Evolutionary conservation across 768 basidiomycete species (phyloP), one percentile per base, ranked within the genome.

Genomic region (Leucosporidium yakuticum): DNA sequence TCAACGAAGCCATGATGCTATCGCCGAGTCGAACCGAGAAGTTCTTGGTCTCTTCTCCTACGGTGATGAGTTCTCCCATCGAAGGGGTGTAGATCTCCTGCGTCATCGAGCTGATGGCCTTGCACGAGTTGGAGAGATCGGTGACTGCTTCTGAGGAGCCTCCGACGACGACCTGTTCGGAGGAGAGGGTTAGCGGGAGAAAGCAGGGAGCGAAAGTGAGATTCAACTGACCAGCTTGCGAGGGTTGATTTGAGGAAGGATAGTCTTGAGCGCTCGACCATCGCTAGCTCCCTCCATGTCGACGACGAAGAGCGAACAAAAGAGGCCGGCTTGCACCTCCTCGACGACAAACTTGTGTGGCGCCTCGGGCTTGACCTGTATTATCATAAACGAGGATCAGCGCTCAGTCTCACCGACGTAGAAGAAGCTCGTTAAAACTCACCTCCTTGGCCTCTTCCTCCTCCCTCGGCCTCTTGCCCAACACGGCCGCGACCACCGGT

Each of bases 261-360:
- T 96, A 0, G 90, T 93, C 79, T 97, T 97, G 68, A 96, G 87
- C 1, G 96, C 93, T 68, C 95, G 89, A 2, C 95, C 95, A 74
- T 99, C 96, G 74, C 94, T 94, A 62, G 95, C 80, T 36, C 96
- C 96, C 76, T 98, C 96, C 85, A 98, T 87, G 76, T 99, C 95
- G 56, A 98, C 86, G 74, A 90, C 98, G 56, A 93, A 84, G 34
- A 98, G 80, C 7, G 88, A 86, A 74, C 95, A 96, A 36, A 88
- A 85, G 44, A 98, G 77, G 65, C 91, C 87, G 31, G 97, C 84
- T 65, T 88, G 86, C 9, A 89, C 81, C 31, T 85, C 82, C 53
- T 87, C 87, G 1, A 86, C 84, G 56, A 96, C 83, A 74, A 86
- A 98, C 78, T 97, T 98, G 47, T 89, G 94, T 21, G 96, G 96